Conservation (phyloP, 768 basidiomycete species). For the Epithele typhae region DNA sequence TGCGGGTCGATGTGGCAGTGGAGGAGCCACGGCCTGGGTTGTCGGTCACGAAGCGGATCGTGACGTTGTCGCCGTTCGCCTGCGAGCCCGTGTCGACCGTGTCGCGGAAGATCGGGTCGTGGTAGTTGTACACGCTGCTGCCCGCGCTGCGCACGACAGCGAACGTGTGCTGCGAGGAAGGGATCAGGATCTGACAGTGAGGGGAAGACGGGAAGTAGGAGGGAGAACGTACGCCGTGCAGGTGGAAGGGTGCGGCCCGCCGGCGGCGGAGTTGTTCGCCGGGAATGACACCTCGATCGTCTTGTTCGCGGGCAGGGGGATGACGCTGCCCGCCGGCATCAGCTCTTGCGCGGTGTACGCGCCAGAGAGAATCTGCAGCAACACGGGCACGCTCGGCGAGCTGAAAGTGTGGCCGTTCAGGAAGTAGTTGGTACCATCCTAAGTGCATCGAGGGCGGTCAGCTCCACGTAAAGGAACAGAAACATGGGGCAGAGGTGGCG, state of each 20-base stretch:
- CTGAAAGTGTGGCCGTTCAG: slow-evolving; percentile 29
- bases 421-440: slow-evolving; percentile 23
- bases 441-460: slow-evolving; percentile 15
- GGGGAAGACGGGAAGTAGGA: neutral
- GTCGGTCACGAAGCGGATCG: slow-evolving; percentile 43
- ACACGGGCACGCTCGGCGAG: slow-evolving; percentile 39
- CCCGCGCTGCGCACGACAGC: slow-evolving; percentile 33
- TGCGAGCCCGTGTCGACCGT: slow-evolving; percentile 17
- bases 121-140: slow-evolving; percentile 28
- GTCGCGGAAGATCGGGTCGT: slow-evolving; percentile 34
- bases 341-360: slow-evolving; percentile 34
- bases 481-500: neutral
- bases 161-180: slow-evolving; percentile 31
- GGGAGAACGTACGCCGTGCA: slow-evolving; percentile 35
- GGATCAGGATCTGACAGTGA: neutral
- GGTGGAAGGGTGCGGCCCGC: slow-evolving; percentile 37
- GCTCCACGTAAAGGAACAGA: neutral
- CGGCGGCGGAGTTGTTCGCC: slow-evolving; percentile 24
- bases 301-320: slow-evolving; percentile 39
- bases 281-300: slow-evolving; percentile 42
- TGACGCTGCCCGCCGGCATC: slow-evolving; percentile 39
- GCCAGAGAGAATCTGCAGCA: slow-evolving; percentile 48
- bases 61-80: slow-evolving; percentile 17
- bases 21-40: slow-evolving; percentile 90
- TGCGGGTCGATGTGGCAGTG: slow-evolving; percentile 89